Evolutionary conservation across 2,329 filamentous ascomycete species (phyloP).

Genomic region (Akanthomyces uredinophilus): DNA sequence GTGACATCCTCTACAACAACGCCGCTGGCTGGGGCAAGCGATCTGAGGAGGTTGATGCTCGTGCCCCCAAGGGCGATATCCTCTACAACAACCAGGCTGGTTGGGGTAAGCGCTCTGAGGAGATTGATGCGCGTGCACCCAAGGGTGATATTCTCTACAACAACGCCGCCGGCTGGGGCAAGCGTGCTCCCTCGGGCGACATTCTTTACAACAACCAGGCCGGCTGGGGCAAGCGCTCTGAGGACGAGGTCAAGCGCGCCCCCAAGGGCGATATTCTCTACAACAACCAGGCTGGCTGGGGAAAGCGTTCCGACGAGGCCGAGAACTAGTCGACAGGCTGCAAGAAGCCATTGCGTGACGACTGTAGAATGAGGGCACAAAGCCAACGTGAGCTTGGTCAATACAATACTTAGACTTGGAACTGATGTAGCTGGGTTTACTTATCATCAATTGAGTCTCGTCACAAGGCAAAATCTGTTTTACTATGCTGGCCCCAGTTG

Average conservation of each 20-base stretch:
- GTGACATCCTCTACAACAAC: constrained; percentile 13
- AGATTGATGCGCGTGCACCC: background rate
- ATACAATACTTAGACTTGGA: too few species aligned
- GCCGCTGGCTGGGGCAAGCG: constrained; percentile 12
- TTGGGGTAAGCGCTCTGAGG: constrained; percentile 3
- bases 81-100: constrained; percentile 14
- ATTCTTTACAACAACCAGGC: constrained; percentile 14
- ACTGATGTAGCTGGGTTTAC: too few species aligned
- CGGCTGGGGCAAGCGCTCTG: constrained; percentile 1
- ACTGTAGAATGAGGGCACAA: too few species aligned
- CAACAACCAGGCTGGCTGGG: constrained; percentile 9
- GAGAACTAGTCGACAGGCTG: too few species aligned
- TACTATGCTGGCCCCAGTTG: too few species aligned
- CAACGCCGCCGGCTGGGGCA: constrained; percentile 12
- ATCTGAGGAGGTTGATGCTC: background rate
- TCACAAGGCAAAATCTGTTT: too few species aligned
- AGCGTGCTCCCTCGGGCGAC: background rate
- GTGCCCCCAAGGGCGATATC: constrained; percentile 4
- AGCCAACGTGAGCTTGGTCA: too few species aligned
- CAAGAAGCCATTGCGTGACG: too few species aligned
- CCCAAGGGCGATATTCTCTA: background rate
- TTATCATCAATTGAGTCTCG: too few species aligned
- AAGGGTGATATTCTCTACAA: constrained; percentile 8
- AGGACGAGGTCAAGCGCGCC: background rate
- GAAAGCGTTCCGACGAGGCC: too few species aligned